Evolutionary conservation across 202 grass and related monocot species (phyloP), one percentile per base, ranked within the genome.

Genomic region (Elaeis oleifera): DNA sequence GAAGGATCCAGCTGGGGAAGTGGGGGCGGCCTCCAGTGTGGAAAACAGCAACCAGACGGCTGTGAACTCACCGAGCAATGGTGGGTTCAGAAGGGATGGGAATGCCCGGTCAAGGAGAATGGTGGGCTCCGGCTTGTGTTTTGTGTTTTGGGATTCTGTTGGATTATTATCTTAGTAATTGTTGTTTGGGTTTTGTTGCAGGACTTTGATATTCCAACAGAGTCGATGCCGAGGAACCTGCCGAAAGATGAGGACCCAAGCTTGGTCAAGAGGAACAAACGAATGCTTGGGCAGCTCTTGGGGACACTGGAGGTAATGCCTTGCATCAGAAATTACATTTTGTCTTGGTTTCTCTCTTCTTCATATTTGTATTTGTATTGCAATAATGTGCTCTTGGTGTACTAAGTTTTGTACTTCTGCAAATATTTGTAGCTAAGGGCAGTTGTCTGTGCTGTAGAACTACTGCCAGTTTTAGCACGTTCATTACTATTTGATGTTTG

Each of bases 261-360:
- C 64, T 74, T 99, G 75, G 75, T 94, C 36, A 99, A 81, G 64
- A 99, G 94, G 66, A 99, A 99, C 39, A 92, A 25, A 36, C 80
- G 88, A 68, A 94, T 99, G 94, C 75, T 99, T 18, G 94, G 94
- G 28, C 89, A 99, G 67, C 88, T 99, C 59, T 53, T 83, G 44
- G 94, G 88, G 65, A 99, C 94, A 44, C 72, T 99, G 66, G 80
- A 89, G 85, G 94, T 99, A 84, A 63, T 67, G 6, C 13, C 17
- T 18, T 51, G 57, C 54, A 44, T 44, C 36, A 14, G 6, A 13
- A 44, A 44, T 25, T 76, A 61, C 32, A 50, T 23, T 44, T 44
- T 44, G 9, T 44, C 11, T 44, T 44, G 51, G 23, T 25, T 67
- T 44, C 36, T 44, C 16, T 55, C 9, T 16, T 55, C 26, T 18